Percentiles rank a stretch among this genome's conserved stretches.
Conservation (phyloP, 2,329 filamentous ascomycete genomes). For the Ophiostoma sp. region DNA sequence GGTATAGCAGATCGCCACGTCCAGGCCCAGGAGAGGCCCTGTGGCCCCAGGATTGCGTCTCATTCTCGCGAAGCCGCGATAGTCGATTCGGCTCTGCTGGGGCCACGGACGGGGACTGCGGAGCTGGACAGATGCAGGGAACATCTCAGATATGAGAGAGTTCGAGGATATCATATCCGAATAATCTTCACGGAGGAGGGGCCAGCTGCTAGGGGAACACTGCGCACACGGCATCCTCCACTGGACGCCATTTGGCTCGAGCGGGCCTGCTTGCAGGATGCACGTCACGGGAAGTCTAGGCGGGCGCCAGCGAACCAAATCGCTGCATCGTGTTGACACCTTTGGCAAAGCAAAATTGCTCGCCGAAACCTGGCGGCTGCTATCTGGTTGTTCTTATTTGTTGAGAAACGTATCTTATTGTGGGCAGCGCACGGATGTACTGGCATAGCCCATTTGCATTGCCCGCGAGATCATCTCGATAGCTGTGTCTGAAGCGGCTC, state of each 20-base stretch:
- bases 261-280: constrained; percentile 8
- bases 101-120: neutral
- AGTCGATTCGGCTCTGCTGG: neutral
- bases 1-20: neutral
- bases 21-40: neutral
- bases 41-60: neutral
- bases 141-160: no score
- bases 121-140: no score
- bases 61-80: neutral
- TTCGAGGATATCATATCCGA: no score
- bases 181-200: no score
- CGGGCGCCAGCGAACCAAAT: constrained; percentile 8
- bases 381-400: neutral
- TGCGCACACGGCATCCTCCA: neutral
- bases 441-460: constrained; percentile 1
- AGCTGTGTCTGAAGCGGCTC: neutral
- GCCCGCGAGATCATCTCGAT: neutral
- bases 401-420: neutral
- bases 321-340: neutral
- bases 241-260: neutral
- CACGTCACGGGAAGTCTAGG: constrained; percentile 12
- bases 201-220: no score
- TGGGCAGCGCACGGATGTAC: neutral
- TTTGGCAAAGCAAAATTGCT: neutral
- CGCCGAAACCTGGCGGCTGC: neutral